phyloP scores from a whole-genome alignment of 2,329 filamentous ascomycete genomes.

The Neofusicoccum laricinum region DNA sequence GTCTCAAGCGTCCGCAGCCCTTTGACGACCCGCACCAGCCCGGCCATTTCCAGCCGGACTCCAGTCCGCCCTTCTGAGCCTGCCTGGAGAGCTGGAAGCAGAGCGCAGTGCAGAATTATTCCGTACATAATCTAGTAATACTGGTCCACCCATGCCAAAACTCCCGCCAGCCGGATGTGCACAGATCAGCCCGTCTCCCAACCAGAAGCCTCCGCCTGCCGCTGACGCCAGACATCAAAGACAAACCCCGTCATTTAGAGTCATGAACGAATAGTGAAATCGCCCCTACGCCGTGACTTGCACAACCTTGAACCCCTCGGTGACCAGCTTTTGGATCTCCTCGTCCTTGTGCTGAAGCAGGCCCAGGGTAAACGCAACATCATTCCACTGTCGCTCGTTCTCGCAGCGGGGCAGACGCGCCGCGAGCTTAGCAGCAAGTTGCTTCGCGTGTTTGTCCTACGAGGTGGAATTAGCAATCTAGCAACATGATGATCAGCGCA shows the following conservation, averaged over 20 bases:
- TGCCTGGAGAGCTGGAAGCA: no score
- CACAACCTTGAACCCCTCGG: conserved; percentile 66
- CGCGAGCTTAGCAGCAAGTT: conserved; percentile 88
- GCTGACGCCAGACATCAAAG: neutral
- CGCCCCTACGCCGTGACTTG: conserved; percentile 24
- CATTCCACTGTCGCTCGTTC: conserved; percentile 94
- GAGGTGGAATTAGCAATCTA: conserved; percentile 18
- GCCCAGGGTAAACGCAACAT: conserved; percentile 89
- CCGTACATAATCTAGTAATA: neutral
- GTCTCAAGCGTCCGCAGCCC: conserved; percentile 4
- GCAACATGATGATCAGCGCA: neutral
- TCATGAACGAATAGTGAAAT: neutral
- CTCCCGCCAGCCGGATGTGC: neutral
- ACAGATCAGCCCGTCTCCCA: neutral
- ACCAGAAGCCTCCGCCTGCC: neutral
- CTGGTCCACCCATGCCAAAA: neutral
- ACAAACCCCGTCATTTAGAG: neutral
- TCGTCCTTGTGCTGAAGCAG: conserved; percentile 91
- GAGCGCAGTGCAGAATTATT: no score
- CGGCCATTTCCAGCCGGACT: no score
- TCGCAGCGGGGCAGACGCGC: conserved; percentile 82
- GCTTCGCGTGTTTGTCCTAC: conserved; percentile 94
- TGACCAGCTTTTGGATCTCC: conserved; percentile 74
- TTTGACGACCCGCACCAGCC: neutral
- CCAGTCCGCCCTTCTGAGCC: no score